These are phyloP conservation scores for Leccinum boreale DNA, from an alignment of 768 basidiomycete species.

Conservation along the genomic window DNA sequence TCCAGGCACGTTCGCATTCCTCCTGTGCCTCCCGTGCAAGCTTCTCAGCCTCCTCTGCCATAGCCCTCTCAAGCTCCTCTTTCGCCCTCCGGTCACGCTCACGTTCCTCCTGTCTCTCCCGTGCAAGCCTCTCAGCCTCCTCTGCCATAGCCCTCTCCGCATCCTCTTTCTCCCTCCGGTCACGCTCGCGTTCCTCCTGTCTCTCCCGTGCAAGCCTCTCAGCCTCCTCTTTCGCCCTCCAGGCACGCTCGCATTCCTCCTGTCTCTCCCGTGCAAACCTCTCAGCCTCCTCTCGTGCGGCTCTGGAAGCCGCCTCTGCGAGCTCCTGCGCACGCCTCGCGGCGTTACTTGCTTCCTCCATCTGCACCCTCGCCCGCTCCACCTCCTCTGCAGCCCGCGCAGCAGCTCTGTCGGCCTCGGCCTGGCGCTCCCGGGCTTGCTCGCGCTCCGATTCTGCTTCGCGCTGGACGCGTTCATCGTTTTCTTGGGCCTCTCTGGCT, in stretches of 20 bases:
- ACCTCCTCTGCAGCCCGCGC: conserved; percentile 9
- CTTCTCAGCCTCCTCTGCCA: conserved; percentile 5
- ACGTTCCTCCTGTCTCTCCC: conserved; percentile 4
- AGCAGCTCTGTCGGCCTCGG: conserved; percentile 3
- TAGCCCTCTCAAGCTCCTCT: conserved; percentile 2
- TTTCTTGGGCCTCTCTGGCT: conserved; percentile 1
- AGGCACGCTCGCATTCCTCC: background rate
- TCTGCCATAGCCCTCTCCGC: conserved; percentile 2
- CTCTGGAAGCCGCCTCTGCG: conserved; percentile 1
- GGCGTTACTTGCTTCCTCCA: conserved; percentile 3
- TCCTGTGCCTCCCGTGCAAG: conserved; percentile 2
- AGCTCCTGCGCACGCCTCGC: conserved; percentile 1
- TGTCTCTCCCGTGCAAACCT: conserved; percentile 1
- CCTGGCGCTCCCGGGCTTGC: conserved; percentile 1
- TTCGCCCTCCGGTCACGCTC: background rate
- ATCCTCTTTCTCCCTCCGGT: background rate
- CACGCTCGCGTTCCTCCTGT: conserved; percentile 4
- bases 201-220: conserved; percentile 1
- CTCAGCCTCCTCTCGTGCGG: conserved; percentile 5
- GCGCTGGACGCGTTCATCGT: background rate
- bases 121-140: conserved; percentile 3
- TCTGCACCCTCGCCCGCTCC: conserved; percentile 3
- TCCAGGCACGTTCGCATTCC: conserved; percentile 4
- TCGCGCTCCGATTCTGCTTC: conserved; percentile 7
- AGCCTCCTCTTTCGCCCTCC: background rate